phyloP scores from a whole-genome alignment of 306 rosid genomes.

The Prunus fruticosa region DNA sequence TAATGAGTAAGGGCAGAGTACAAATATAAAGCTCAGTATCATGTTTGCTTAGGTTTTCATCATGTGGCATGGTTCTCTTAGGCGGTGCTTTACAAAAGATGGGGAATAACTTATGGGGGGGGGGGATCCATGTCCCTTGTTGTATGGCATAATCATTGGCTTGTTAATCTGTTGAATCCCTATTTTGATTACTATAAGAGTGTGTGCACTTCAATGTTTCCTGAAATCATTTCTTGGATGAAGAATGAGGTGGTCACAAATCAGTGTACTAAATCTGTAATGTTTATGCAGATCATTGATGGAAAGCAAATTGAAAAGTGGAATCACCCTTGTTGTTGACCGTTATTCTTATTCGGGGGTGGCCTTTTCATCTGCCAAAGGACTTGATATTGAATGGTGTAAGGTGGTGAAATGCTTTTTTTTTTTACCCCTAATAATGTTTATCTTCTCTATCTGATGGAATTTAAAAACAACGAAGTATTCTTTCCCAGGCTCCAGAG shows the following conservation, averaged over 20 bases:
- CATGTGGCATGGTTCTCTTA: neutral
- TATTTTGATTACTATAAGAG: neutral
- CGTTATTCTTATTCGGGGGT: slow-evolving; percentile 98
- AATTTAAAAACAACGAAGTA: neutral
- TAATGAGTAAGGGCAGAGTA: neutral
- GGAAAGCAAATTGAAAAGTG: slow-evolving; percentile 79
- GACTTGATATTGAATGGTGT: slow-evolving; percentile 85
- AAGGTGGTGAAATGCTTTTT: slow-evolving; percentile 49
- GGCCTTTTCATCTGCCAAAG: slow-evolving; percentile 92
- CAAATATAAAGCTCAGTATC: no score
- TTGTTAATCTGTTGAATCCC: neutral
- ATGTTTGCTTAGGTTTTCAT: neutral
- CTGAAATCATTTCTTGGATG: neutral
- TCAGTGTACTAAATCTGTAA: neutral
- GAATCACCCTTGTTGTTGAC: slow-evolving; percentile 86
- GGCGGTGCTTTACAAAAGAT: neutral
- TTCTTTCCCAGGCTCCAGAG: slow-evolving; percentile 77
- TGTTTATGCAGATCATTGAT: slow-evolving; percentile 60
- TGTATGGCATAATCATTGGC: neutral
- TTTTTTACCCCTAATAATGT: neutral
- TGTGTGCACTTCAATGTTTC: neutral
- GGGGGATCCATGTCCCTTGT: neutral
- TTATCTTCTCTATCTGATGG: slow-evolving; percentile 2
- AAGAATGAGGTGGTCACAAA: neutral
- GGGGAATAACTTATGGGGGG: neutral